These are phyloP conservation scores for Trametes coccinea DNA, from an alignment of 768 basidiomycete genomes.

Conservation along the genomic window DNA sequence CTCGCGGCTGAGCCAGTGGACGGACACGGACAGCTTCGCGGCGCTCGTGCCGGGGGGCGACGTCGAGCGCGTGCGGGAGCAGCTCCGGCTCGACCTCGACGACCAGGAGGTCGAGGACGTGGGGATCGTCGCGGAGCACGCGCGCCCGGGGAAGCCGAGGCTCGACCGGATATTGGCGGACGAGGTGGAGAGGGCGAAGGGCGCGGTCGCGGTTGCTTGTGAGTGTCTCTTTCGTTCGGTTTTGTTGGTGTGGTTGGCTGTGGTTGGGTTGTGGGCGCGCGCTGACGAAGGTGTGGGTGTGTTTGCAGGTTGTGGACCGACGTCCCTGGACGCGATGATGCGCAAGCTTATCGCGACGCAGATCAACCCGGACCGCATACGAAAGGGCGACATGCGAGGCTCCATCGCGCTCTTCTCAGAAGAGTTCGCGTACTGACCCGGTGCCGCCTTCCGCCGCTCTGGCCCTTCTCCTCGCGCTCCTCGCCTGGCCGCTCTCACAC, in stretches of 20 bases:
- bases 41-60: conserved; percentile 28
- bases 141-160: conserved; percentile 66
- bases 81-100: conserved; percentile 49
- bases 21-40: conserved; percentile 30
- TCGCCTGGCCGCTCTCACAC: neutral
- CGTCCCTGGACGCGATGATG: conserved; percentile 66
- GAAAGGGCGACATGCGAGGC: conserved; percentile 58
- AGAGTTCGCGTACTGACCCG: conserved; percentile 59
- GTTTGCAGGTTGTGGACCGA: conserved; percentile 66
- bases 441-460: too few relatives aligned
- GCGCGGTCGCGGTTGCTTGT: conserved; percentile 70
- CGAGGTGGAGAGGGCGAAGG: conserved; percentile 57
- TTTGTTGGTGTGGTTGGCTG: neutral
- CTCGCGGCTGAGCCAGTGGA: conserved; percentile 26
- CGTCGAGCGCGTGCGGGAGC: conserved; percentile 29
- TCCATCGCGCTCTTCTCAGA: conserved; percentile 64
- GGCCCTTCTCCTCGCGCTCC: neutral
- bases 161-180: conserved; percentile 61
- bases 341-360: conserved; percentile 62
- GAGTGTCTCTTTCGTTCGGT: conserved; percentile 33
- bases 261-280: neutral
- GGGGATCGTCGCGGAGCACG: conserved; percentile 58
- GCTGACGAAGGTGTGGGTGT: neutral
- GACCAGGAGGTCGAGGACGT: conserved; percentile 61
- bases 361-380: conserved; percentile 55